Evolutionary conservation across 1,139 yeast genomes (phyloP).

Genomic region (Yamadazyma trypodendri): DNA sequence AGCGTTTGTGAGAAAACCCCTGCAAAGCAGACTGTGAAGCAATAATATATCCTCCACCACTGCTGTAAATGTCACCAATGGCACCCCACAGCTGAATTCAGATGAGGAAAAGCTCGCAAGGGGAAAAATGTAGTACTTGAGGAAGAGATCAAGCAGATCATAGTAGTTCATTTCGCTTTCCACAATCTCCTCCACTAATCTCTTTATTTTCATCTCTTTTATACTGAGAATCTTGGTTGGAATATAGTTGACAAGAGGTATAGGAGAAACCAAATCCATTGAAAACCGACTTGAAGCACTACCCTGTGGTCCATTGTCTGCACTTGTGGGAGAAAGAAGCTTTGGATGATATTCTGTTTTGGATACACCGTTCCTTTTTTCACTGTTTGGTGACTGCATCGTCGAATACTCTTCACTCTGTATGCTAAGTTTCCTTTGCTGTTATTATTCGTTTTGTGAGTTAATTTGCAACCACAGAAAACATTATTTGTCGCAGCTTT

Average conservation of each 20-base stretch:
- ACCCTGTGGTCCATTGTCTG: not conserved
- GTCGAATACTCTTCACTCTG: not conserved
- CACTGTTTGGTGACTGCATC: no score
- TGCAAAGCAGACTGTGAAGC: slow-evolving; percentile 7
- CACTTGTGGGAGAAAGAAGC: no score
- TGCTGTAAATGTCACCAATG: slow-evolving; percentile 12
- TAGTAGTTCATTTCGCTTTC: slow-evolving; percentile 49
- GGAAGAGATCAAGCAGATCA: slow-evolving; percentile 39
- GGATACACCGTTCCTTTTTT: no score
- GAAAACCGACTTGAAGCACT: slow-evolving; percentile 3
- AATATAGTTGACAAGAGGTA: slow-evolving; percentile 15
- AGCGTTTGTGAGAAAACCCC: not conserved
- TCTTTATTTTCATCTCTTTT: slow-evolving; percentile 25
- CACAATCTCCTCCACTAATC: slow-evolving; percentile 45
- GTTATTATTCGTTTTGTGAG: not conserved
- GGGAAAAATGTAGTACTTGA: slow-evolving; percentile 36
- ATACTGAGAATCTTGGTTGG: not conserved
- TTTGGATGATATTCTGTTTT: no score
- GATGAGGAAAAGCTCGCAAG: slow-evolving; percentile 14
- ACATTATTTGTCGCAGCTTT: slow-evolving; percentile 1
- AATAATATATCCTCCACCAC: slow-evolving; percentile 8
- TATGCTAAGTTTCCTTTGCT: not conserved
- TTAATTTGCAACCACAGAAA: slow-evolving; percentile 14
- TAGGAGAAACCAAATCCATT: slow-evolving; percentile 22
- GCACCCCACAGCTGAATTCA: slow-evolving; percentile 10